A percentile compares a stretch with the other conserved stretches of the same genome.
Evolutionary conservation across 331 rosid genomes (phyloP).

Genomic region (Pyrus hybrid): DNA sequence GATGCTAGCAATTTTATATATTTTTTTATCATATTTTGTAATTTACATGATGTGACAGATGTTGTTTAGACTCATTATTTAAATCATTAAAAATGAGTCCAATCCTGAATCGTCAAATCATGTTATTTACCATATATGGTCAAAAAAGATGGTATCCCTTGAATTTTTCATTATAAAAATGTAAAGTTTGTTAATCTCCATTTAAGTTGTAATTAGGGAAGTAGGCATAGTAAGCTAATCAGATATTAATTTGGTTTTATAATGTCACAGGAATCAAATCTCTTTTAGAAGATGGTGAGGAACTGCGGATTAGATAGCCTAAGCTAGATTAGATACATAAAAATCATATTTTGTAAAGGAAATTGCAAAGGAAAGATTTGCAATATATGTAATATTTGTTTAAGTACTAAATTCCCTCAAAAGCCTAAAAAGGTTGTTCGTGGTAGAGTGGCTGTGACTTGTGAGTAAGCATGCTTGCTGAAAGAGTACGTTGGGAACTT

Average conservation of each 20-base stretch:
- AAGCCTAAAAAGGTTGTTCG: constrained; percentile 20
- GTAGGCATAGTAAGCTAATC: background rate
- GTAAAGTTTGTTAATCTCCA: constrained; percentile 2
- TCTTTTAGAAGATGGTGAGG: constrained; percentile 6
- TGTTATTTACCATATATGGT: no score
- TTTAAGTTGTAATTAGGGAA: constrained; percentile 9
- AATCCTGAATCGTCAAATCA: no score
- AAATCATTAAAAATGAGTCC: no score
- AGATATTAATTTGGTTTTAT: background rate
- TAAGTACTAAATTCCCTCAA: background rate
- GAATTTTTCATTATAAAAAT: background rate
- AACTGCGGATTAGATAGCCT: constrained; percentile 1
- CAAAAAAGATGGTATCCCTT: no score
- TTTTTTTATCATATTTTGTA: no score
- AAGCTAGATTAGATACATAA: background rate
- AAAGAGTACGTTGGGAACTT: constrained; percentile 1
- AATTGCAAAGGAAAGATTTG: background rate
- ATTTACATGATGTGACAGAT: no score
- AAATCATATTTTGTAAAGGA: background rate
- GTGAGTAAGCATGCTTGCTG: background rate
- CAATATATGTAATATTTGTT: background rate
- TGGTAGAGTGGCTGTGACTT: background rate
- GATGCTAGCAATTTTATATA: no score
- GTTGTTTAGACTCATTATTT: no score
- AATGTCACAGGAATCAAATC: background rate